A percentile compares a stretch with the other conserved stretches of the same genome.
These are phyloP conservation scores for Neofusicoccum sp. DNA, from an alignment of 2,329 filamentous ascomycete species.

Conservation along the genomic window DNA sequence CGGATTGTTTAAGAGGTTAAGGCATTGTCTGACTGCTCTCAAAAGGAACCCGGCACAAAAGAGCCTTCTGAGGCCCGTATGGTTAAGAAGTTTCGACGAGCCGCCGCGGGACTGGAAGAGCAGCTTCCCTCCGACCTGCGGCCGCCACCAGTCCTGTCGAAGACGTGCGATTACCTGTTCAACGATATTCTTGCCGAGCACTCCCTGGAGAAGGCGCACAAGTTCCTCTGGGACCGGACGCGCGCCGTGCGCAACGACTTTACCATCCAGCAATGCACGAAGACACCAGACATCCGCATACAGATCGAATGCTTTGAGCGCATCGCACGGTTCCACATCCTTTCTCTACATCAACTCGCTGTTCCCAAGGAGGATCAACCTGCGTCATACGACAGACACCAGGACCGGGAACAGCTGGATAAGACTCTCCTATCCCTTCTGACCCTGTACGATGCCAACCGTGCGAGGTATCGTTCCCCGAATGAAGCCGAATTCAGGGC, in stretches of 20 bases:
- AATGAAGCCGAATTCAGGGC: conserved; percentile 65
- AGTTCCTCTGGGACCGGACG: conserved; percentile 66
- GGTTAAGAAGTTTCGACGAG: conserved; percentile 63
- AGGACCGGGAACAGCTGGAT: conserved; percentile 64
- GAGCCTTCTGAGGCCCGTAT: conserved; percentile 54
- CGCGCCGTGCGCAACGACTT: conserved; percentile 65
- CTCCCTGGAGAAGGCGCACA: conserved; percentile 53
- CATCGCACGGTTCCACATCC: conserved; percentile 63
- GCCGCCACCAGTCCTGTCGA: conserved; percentile 48
- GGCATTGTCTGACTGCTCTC: conserved; percentile 28
- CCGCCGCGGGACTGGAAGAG: conserved; percentile 62
- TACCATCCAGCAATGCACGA: conserved; percentile 60
- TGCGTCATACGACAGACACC: conserved; percentile 47
- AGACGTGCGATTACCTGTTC: conserved; percentile 39
- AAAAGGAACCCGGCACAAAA: conserved; percentile 32
- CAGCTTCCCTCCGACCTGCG: conserved; percentile 64
- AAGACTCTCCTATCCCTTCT: conserved; percentile 61
- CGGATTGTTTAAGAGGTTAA: not conserved
- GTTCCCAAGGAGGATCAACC: conserved; percentile 25
- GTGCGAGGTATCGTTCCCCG: conserved; percentile 45
- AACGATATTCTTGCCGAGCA: conserved; percentile 45
- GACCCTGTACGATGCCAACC: conserved; percentile 59
- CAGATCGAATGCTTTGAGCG: conserved; percentile 62
- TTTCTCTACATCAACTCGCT: conserved; percentile 60
- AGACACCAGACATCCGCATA: conserved; percentile 54